These are phyloP conservation scores for Solanum microdontum DNA, from an alignment of 257 asterid species.

Conservation along the genomic window DNA sequence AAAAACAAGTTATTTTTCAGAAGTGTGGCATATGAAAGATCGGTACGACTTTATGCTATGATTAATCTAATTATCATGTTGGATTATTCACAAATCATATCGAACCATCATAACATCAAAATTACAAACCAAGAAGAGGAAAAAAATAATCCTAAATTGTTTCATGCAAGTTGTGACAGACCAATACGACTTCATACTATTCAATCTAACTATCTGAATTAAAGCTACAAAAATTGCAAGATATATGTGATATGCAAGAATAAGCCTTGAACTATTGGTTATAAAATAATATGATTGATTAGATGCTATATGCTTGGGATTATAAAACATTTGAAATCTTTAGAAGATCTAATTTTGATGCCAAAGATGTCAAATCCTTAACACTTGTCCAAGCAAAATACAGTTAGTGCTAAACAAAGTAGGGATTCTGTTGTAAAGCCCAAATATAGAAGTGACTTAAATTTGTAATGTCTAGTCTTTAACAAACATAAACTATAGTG, in stretches of 20 bases:
- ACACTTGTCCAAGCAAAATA: background rate
- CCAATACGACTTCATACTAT: background rate
- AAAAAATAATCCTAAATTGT: too few relatives aligned
- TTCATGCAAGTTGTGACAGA: background rate
- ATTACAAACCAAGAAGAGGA: background rate
- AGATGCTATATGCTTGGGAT: background rate
- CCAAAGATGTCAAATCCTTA: background rate
- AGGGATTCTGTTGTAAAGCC: background rate
- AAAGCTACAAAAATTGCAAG: background rate
- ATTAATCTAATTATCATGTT: background rate
- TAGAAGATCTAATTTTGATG: background rate
- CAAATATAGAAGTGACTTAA: background rate
- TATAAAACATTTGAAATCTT: background rate
- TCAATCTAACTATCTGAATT: background rate
- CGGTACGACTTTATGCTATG: background rate
- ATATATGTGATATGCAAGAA: background rate
- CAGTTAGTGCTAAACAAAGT: background rate
- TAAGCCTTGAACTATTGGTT: background rate
- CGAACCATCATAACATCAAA: background rate
- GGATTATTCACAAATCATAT: background rate
- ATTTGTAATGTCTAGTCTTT: slow-evolving; percentile 5
- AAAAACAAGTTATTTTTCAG: background rate
- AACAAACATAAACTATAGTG: background rate
- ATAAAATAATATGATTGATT: background rate
- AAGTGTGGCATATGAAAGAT: background rate